Conservation (phyloP, 768 basidiomycete species). For the Macrolepiota albuminosa region DNA sequence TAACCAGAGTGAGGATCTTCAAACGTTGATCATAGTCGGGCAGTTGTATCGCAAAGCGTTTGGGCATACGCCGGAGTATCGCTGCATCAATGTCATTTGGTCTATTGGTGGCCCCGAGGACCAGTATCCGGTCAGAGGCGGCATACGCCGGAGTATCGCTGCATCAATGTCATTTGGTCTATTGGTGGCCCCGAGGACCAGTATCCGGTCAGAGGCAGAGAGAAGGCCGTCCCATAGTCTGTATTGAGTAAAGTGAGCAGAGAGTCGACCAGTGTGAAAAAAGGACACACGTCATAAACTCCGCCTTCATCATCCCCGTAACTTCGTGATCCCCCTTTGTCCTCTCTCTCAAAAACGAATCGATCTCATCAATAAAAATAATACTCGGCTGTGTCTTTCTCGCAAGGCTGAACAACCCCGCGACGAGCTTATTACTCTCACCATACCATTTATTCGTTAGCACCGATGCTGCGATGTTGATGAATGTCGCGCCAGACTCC, state of each 20-base stretch:
- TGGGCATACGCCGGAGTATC: conserved; percentile 95
- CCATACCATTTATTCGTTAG: conserved; percentile 48
- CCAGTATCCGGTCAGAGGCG: too few relatives aligned
- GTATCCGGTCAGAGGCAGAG: conserved; percentile 73
- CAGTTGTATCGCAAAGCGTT: conserved; percentile 82
- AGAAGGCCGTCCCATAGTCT: conserved; percentile 95
- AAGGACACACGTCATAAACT: conserved; percentile 78
- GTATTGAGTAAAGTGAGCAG: not conserved
- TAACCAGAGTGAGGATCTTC: conserved; percentile 79
- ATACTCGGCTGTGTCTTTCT: conserved; percentile 91
- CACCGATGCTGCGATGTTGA: conserved; percentile 50
- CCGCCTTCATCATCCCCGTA: conserved; percentile 98
- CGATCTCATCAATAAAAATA: conserved; percentile 99
- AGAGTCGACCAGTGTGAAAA: not conserved
- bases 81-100: conserved; percentile 89
- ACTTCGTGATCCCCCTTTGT: conserved; percentile 92
- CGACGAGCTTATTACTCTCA: conserved; percentile 85
- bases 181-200: conserved; percentile 95
- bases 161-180: conserved; percentile 88
- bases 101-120: conserved; percentile 93
- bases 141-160: conserved; percentile 93
- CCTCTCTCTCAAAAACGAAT: conserved; percentile 88
- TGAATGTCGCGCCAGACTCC: conserved; percentile 95
- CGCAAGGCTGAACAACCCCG: conserved; percentile 90
- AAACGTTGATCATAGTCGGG: conserved; percentile 75